Base-by-base conservation (phyloP, 108 stramenopile genomes). In the Nitzschia inconspicua region DNA sequence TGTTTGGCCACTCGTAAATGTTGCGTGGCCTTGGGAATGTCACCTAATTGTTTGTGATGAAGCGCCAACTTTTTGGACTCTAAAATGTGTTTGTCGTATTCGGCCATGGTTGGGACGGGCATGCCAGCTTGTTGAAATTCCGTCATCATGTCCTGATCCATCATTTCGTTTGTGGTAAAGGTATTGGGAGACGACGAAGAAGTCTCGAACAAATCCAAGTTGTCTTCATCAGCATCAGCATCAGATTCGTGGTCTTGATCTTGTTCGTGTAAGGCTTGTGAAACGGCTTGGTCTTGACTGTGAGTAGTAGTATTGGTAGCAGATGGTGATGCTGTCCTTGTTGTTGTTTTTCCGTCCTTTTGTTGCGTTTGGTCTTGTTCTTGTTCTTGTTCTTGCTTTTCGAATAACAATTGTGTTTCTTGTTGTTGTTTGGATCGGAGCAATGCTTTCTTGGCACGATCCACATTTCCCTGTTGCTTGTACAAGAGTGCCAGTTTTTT, bases 61-160 rank as follows among this genome's bases (percentile, higher is more conserved):
- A 73, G 27, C 9, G 72, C 72, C n/a, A 46, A 16, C 26, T 59
- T 59, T 41, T 73, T 73, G 28, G 40, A 56, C 28, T 42, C 39
- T 1, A 60, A 36, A 3, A 73, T 53, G 22, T 36, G 50, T 3
- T 51, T 10, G 8, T 59, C 37, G 40, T 73, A 73, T 7, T 56
- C 53, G 48, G 65, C 60, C 9, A 44, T 25, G 18, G 72, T 59
- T 14, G 72, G 72, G 28, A 66, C 44, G 0, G 55, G 49, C 44
- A 54, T 23, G 19, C 52, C 35, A n/a, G 36, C 65, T 10, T 20
- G 9, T 16, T 48, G 19, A 0, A 73, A 61, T 65, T 73, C 72
- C 27, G 36, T 56, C 64, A 73, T 60, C 59, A 66, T 65, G 42
- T 73, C 72, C 37, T 50, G 25, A 60, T 73, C 65, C 29, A 56